A percentile compares a stretch with the other conserved stretches of the same genome.
Evolutionary conservation across 768 basidiomycete genomes (phyloP).

Genomic region (Mycena latifolia): DNA sequence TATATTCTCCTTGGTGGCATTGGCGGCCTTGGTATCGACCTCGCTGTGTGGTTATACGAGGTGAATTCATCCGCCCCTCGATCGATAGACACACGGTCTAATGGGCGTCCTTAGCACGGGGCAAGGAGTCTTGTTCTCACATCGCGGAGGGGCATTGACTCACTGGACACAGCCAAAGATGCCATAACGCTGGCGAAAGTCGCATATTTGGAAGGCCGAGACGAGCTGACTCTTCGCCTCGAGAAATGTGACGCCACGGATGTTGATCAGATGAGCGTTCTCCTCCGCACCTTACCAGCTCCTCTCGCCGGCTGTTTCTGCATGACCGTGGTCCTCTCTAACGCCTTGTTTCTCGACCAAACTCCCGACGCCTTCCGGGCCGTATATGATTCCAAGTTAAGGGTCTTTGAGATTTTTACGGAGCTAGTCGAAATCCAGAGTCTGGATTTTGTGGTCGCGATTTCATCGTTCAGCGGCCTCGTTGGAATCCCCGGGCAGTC

Average conservation of each 20-base stretch:
- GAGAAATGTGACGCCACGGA: conserved; percentile 18
- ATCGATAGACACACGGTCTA: not conserved
- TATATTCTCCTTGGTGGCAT: conserved; percentile 24
- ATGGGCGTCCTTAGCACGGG: conserved; percentile 10
- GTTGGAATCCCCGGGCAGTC: conserved; percentile 11
- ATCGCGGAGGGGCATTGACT: conserved; percentile 12
- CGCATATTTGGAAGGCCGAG: not conserved
- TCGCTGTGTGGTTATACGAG: conserved; percentile 28
- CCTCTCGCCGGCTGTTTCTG: conserved; percentile 23
- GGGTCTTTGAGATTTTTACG: conserved; percentile 12
- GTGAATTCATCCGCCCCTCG: not conserved
- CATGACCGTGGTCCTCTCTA: conserved; percentile 19
- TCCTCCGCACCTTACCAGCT: not conserved
- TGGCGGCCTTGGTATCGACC: conserved; percentile 20
- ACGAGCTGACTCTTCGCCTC: conserved; percentile 4
- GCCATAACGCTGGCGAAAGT: conserved; percentile 12
- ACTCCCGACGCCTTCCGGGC: not conserved
- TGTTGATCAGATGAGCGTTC: not conserved
- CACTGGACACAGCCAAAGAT: conserved; percentile 11
- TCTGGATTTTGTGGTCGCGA: conserved; percentile 15
- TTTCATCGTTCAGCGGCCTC: conserved; percentile 24
- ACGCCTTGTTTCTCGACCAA: conserved; percentile 16
- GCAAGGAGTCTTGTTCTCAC: conserved; percentile 18
- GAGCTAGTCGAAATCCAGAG: not conserved
- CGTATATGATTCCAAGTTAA: conserved; percentile 17